phyloP scores from a whole-genome alignment of 768 basidiomycete genomes.

The Leccinum sublutescens region DNA sequence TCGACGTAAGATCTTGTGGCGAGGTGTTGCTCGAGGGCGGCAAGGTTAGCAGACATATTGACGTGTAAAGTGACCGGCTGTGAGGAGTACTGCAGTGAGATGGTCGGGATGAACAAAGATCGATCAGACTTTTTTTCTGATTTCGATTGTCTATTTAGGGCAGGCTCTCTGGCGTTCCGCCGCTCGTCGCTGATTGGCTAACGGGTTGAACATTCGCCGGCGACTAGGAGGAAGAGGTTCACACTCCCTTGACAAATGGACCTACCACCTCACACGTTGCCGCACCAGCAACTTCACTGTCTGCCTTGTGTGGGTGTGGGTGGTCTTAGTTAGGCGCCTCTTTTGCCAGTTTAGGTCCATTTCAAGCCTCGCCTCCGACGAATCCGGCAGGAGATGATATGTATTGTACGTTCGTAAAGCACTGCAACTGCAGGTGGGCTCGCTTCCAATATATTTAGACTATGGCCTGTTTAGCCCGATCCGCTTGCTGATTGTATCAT shows the following conservation, averaged over 20 bases:
- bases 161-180: constrained; percentile 17
- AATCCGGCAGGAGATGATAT: neutral
- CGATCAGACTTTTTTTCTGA: constrained; percentile 16
- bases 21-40: constrained; percentile 84
- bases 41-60: constrained; percentile 65
- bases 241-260: neutral
- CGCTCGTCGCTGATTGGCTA: constrained; percentile 14
- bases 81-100: constrained; percentile 9
- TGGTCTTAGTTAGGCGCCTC: neutral
- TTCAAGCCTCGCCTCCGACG: neutral
- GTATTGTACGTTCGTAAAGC: neutral
- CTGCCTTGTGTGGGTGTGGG: neutral
- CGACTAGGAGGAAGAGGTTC: neutral
- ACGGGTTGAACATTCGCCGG: neutral
- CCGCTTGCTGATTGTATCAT: neutral
- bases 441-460: neutral
- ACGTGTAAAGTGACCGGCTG: constrained; percentile 12
- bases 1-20: constrained; percentile 84
- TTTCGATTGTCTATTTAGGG: constrained; percentile 32
- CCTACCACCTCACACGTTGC: neutral
- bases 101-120: constrained; percentile 32
- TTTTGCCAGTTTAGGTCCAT: neutral
- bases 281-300: neutral
- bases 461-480: neutral
- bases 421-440: neutral